Percentiles rank a stretch among this genome's conserved stretches.
These are phyloP conservation scores for Panicum virgatum DNA, from an alignment of 202 grass and related monocot species.

Conservation along the genomic window DNA sequence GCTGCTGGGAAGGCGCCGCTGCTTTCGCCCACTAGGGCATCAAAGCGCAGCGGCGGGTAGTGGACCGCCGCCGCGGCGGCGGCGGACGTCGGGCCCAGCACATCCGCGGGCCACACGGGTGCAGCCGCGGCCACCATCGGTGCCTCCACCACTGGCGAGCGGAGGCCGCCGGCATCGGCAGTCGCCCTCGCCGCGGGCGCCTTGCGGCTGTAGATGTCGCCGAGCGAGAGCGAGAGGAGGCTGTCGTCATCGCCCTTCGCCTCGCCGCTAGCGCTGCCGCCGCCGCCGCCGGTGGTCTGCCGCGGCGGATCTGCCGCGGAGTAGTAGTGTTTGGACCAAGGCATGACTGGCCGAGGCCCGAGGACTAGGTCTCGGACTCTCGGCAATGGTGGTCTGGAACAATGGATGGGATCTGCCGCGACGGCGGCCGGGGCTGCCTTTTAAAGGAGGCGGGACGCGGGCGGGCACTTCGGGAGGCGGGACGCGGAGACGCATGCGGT, in stretches of 20 bases:
- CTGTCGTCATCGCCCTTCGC: neutral
- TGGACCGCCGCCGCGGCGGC: too few species aligned
- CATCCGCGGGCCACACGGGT: neutral
- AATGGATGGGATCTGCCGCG: neutral
- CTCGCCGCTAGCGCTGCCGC: too few species aligned
- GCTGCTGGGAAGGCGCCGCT: neutral
- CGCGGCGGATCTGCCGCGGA: neutral
- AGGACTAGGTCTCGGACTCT: neutral
- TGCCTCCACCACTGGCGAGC: neutral
- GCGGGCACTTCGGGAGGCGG: neutral
- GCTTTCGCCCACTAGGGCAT: neutral
- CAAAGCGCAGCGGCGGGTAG: neutral
- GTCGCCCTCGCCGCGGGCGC: neutral
- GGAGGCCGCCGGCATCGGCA: neutral
- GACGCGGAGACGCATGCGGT: neutral
- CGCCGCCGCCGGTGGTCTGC: neutral
- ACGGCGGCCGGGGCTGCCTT: neutral
- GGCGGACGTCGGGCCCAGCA: neutral
- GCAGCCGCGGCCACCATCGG: neutral
- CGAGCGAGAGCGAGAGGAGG: slow-evolving; percentile 16
- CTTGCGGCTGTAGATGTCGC: neutral
- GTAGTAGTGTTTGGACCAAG: neutral
- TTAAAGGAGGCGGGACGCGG: neutral
- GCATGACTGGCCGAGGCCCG: neutral
- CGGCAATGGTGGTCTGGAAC: neutral